A percentile compares a stretch with the other conserved stretches of the same genome.
phyloP scores from a whole-genome alignment of 352 stramenopile species.

The Blastocystis sp. region DNA sequence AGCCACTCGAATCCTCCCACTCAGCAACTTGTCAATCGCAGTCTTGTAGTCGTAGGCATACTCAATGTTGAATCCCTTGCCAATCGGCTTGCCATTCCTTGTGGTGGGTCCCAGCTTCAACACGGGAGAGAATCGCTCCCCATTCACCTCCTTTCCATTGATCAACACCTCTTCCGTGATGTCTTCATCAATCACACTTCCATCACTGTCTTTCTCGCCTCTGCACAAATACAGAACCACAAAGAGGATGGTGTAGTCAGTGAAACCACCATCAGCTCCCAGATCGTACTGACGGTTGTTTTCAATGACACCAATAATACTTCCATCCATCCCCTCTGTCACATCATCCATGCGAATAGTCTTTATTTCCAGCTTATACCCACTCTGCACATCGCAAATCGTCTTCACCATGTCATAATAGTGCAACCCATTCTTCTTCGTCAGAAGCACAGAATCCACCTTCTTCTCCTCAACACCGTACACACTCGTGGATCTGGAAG shows the following conservation, averaged over 20 bases:
- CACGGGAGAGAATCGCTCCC: neutral
- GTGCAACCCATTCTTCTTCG: neutral
- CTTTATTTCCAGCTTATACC: neutral
- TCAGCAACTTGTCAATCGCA: conserved; percentile 16
- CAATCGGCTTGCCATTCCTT: conserved; percentile 5
- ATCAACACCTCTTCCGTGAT: neutral
- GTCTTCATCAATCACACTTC: neutral
- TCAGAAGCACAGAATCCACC: neutral
- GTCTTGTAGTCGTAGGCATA: conserved; percentile 54
- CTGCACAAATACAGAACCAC: conserved; percentile 51
- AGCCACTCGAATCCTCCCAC: conserved; percentile 3
- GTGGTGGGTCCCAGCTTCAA: neutral
- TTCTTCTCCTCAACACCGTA: conserved; percentile 27
- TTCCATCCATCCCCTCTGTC: neutral
- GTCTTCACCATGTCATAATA: conserved; percentile 6
- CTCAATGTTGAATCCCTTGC: conserved; percentile 55
- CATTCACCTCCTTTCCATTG: neutral
- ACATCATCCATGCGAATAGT: neutral
- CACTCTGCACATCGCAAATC: neutral
- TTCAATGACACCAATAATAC: neutral
- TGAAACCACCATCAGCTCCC: conserved; percentile 40
- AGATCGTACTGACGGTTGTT: conserved; percentile 36
- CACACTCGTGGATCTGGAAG: neutral
- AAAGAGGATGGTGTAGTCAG: conserved; percentile 42
- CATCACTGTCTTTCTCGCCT: conserved; percentile 23